Evolutionary conservation across 768 basidiomycete species (phyloP).

Genomic region (Kwoniella sp.): DNA sequence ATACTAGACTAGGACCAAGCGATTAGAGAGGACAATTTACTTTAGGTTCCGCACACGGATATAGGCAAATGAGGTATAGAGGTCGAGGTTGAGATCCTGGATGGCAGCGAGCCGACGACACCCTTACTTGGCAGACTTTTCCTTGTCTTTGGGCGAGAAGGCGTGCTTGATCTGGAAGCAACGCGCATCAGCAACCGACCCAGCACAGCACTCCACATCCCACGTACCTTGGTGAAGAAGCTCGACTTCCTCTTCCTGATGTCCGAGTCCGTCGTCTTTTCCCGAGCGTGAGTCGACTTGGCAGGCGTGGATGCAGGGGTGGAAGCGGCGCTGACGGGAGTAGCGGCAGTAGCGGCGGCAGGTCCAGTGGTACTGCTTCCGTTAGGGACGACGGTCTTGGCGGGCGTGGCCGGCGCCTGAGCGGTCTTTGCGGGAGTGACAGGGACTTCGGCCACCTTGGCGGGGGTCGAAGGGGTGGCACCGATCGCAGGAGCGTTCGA

Average conservation of each 20-base stretch:
- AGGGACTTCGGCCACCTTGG: not conserved
- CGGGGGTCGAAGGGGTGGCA: not conserved
- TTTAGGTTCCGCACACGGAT: no score
- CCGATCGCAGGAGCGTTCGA: slow-evolving; percentile 1
- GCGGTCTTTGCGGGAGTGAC: no score
- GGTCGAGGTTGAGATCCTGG: no score
- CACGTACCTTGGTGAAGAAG: slow-evolving; percentile 44
- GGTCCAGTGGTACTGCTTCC: no score
- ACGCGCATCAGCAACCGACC: no score
- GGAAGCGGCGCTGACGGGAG: slow-evolving; percentile 20
- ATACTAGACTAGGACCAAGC: no score
- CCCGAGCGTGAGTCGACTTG: slow-evolving; percentile 22
- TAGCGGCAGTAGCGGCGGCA: slow-evolving; percentile 16
- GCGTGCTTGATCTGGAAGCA: slow-evolving; percentile 41
- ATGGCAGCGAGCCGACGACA: no score
- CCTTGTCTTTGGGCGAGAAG: slow-evolving; percentile 44
- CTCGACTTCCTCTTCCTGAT: slow-evolving; percentile 45
- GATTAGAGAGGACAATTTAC: no score
- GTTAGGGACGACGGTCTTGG: slow-evolving; percentile 23
- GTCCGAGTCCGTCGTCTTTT: slow-evolving; percentile 23
- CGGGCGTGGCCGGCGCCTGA: slow-evolving; percentile 29
- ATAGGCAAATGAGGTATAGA: no score
- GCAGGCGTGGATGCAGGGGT: slow-evolving; percentile 35
- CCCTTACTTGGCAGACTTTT: slow-evolving; percentile 30
- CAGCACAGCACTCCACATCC: no score